Evolutionary conservation across 495 filamentous ascomycete species (phyloP), one percentile per base, ranked within the genome.

Genomic region (Tuber microsphaerosporum): DNA sequence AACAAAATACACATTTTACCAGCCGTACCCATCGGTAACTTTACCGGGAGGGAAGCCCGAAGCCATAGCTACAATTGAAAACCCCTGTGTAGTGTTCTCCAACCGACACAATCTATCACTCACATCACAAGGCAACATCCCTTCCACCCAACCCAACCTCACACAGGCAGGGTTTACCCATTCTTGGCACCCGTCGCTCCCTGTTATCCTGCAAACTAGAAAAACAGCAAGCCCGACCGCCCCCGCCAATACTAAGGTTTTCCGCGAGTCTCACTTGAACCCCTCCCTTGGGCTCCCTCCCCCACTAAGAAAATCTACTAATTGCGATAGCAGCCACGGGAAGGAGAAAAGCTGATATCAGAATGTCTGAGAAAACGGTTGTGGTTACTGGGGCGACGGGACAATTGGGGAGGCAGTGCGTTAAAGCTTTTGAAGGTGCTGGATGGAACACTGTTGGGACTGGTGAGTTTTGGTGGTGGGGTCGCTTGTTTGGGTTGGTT

Each of bases 311-410:
- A 65, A 65, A 17, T 17, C 56, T 34, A 19, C 56, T 14, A 65
- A 65, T 34, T 34, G 26, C 56, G 56, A 65, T 17, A 65, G 56
- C 26, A 34, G 17, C 56, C 17, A 34, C 56, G 26, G 14, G 56
- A 44, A 34, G 12, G 26, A 2, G 56, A 44, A 22, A 68, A 34
- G 39, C 26, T n/a, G 19, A 65, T 51, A 68, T 17, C 71, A 70
- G 69, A 90, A 91, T 89, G 83, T 86, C 77, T 43, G 42, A 79
- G 73, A 88, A 86, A 75, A 91, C 87, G 48, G 93, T 87, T 51
- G 86, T 97, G 34, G 85, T 97, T 70, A 97, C 94, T 41, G 94
- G 94, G 48, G 94, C 92, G 65, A 94, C 89, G 51, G 94, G 94
- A 69, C 86, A 95, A 2, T 87, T 97, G 12, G 94, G 94, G 45